phyloP scores from a whole-genome alignment of 345 rosid genomes.

The Murraya koenigii region DNA sequence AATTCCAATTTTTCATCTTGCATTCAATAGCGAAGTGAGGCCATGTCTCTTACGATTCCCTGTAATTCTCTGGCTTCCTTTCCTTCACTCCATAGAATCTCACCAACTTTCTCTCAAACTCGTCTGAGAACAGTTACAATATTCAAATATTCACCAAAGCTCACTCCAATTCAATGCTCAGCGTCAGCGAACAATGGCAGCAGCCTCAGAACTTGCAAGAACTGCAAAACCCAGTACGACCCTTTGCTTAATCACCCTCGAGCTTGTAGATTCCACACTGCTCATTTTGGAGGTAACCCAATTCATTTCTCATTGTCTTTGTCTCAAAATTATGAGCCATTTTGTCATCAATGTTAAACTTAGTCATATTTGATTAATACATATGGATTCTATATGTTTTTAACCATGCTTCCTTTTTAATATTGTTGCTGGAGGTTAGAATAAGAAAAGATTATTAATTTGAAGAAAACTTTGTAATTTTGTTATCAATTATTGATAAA shows the following conservation, averaged over 20 bases:
- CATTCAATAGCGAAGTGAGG: background rate
- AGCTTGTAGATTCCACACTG: conserved; percentile 84
- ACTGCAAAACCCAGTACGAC: conserved; percentile 90
- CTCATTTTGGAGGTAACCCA: conserved; percentile 84
- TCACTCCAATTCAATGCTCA: conserved; percentile 17
- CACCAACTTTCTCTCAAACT: background rate
- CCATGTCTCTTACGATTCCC: conserved; percentile 14
- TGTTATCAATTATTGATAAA: background rate
- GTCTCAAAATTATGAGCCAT: background rate
- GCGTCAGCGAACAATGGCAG: conserved; percentile 2
- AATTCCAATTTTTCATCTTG: background rate
- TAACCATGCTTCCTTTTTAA: too few relatives aligned
- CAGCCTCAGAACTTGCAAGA: conserved; percentile 70
- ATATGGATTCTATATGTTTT: too few relatives aligned
- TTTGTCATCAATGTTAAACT: background rate
- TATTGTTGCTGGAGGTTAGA: background rate
- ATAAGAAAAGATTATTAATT: background rate
- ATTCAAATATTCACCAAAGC: background rate
- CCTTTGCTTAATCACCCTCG: conserved; percentile 68
- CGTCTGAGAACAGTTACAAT: background rate
- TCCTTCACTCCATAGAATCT: background rate
- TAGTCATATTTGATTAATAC: background rate
- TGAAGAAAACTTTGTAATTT: background rate
- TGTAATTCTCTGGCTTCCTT: background rate
- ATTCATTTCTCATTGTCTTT: background rate